Percentiles rank a stretch among this genome's conserved stretches.
phyloP scores from a whole-genome alignment of 2,329 filamentous ascomycete species.

The Coniochaeta sp. region DNA sequence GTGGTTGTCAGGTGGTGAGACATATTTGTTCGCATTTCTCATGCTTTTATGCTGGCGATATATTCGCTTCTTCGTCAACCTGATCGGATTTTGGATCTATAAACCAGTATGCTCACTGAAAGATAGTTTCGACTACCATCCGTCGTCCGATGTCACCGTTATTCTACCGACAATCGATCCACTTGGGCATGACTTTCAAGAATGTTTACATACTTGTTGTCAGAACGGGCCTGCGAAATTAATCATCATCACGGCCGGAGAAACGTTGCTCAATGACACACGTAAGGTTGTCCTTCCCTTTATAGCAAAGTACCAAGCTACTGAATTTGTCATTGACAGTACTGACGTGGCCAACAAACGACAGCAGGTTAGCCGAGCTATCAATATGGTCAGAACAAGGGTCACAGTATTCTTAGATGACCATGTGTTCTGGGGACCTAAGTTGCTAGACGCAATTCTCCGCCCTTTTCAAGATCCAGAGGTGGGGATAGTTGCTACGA shows the following conservation, averaged over 20 bases:
- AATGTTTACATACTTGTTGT: constrained; percentile 31
- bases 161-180: constrained; percentile 45
- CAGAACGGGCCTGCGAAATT: constrained; percentile 28
- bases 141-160: constrained; percentile 35
- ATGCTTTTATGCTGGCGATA: constrained; percentile 36
- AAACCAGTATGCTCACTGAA: constrained; percentile 15
- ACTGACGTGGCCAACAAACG: constrained; percentile 37
- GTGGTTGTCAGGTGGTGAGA: not conserved
- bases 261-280: constrained; percentile 14
- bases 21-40: constrained; percentile 9
- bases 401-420: constrained; percentile 43
- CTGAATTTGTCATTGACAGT: constrained; percentile 21
- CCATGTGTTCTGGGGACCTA: constrained; percentile 40
- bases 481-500: constrained; percentile 49
- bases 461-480: constrained; percentile 33
- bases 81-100: constrained; percentile 32
- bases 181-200: constrained; percentile 26
- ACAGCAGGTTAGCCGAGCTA: constrained; percentile 32
- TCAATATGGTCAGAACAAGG: constrained; percentile 26
- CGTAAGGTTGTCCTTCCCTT: constrained; percentile 6
- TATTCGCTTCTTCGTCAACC: constrained; percentile 33
- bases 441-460: constrained; percentile 33
- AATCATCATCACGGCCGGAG: constrained; percentile 37
- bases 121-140: constrained; percentile 21
- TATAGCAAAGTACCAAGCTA: constrained; percentile 7